These are phyloP conservation scores for Hypoxylon sp. DNA, from an alignment of 2,329 filamentous ascomycete genomes.

Conservation along the genomic window DNA sequence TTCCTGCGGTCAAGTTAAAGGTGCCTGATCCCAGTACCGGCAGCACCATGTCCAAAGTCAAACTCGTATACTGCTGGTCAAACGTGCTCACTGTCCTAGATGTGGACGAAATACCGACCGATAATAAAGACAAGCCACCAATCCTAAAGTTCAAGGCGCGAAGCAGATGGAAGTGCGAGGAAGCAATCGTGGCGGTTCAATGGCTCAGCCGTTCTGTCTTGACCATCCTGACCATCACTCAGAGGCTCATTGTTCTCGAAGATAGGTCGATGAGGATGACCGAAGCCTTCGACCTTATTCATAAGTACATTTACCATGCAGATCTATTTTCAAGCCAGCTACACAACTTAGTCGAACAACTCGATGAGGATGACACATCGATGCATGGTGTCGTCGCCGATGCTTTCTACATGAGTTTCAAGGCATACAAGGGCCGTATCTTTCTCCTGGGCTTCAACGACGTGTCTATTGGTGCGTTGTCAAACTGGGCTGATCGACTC, in stretches of 20 bases:
- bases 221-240: constrained; percentile 91
- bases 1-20: constrained; percentile 94
- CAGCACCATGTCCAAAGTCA: constrained; percentile 80
- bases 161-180: constrained; percentile 92
- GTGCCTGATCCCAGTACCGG: constrained; percentile 74
- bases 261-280: constrained; percentile 91
- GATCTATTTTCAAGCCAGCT: constrained; percentile 93
- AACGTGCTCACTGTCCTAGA: constrained; percentile 96
- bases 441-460: constrained; percentile 97
- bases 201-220: constrained; percentile 96
- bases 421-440: constrained; percentile 91
- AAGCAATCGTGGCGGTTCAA: constrained; percentile 95
- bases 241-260: constrained; percentile 91
- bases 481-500: constrained; percentile 96
- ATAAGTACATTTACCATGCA: constrained; percentile 91
- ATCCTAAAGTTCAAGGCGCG: constrained; percentile 83
- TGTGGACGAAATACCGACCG: constrained; percentile 77
- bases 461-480: constrained; percentile 88
- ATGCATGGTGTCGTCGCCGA: constrained; percentile 98
- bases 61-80: constrained; percentile 98
- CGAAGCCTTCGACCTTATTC: constrained; percentile 91
- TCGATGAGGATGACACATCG: constrained; percentile 86
- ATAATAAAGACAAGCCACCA: constrained; percentile 81
- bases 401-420: constrained; percentile 98
- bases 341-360: constrained; percentile 84